Evolutionary conservation across 257 asterid genomes (phyloP), one percentile per base, ranked within the genome.

Genomic region (Lithospermum erythrorhizon): DNA sequence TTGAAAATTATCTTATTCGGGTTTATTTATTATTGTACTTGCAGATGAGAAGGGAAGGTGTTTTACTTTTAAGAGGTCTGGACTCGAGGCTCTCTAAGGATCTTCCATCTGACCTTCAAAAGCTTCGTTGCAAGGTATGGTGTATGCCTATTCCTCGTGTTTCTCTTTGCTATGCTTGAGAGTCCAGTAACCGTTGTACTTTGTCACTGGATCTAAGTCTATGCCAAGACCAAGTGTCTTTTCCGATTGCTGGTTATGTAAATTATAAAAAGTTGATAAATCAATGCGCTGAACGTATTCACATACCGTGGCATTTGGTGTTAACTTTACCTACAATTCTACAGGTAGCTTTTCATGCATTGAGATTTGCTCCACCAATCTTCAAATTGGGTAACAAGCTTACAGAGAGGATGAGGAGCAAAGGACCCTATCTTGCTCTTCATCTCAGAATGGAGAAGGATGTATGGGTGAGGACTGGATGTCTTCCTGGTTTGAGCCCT

Each of bases 51-150:
- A 84, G 82, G 73, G 95, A 88, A 35, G 98, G 96, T 4, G 87
- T 91, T 18, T 71, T 91, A 37, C 81, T 91, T 23, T 69, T 91
- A 49, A 94, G 96, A 29, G 87, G 98, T 66, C 69, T 91, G 41
- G 98, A 91, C 74, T 88, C 98, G 21, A 82, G 95, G 76, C 95
- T 91, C 16, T 86, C 98, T 5, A 86, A 91, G 81, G 96, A 88
- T 77, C 95, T 91, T 72, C 95, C 96, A 8, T 78, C 96, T 2
- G 95, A 91, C 65, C 96, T 91, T 84, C 98, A 91, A 68, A 91
- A 88, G 75, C 98, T 91, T 69, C 90, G 98, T 0, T 91, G 98
- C 95, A 91, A 88, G 98, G 98, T 91, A 77, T 41, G 49, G 49
- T 27, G 32, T 27, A 27, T 27, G 32, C 49, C 4, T 41, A 14